Evolutionary conservation across 768 basidiomycete species (phyloP), one percentile per base, ranked within the genome.

Genomic region (Tubosaeta sp.): DNA sequence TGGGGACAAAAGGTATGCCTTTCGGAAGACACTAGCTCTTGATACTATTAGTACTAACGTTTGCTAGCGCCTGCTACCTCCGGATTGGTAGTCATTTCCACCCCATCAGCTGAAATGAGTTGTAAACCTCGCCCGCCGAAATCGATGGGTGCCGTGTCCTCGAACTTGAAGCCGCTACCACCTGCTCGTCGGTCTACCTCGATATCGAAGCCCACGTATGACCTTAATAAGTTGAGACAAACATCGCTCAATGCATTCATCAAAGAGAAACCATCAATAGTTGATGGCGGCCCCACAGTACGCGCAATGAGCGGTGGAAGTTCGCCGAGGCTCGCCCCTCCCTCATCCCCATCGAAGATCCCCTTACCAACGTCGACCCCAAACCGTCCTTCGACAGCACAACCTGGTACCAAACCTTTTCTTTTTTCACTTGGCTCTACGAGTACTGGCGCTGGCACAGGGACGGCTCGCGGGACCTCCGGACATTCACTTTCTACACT

Each of bases 401-500:
- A 62, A 37, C 14, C 45, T 0, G 48, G 38, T 29, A 7, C 44
- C 1, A 58, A 50, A 29, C 26, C 59, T 1, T 46, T 45, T 16
- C 39, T 47, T 8, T 51, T 52, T 34, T 45, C 56, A 1, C 46
- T 42, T 10, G 59, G 58, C 5, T 46, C 50, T 4, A 50, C 43
- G 2, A 27, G 44, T 25, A 43, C 37, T 12, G 47, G 39, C 1
- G 13, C 35, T 19, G 47, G 46, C 22, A 16, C 32, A 12, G 52
- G 38, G 7, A 45, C 43, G 31, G 32, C 59, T 27, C 51, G 48
- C 13, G 35, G 33, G 25, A 34, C 48, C 6, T 45, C 59, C 0
- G 59, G 60, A 11, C 59, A 80, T 5, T 79, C 84, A 0, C 66
- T 90, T n/a, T 80, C 81, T 5, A 85, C 77, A 6, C 72, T 90